These are phyloP conservation scores for Elsinoe ampelina DNA, from an alignment of 2,329 filamentous ascomycete genomes.

Conservation along the genomic window DNA sequence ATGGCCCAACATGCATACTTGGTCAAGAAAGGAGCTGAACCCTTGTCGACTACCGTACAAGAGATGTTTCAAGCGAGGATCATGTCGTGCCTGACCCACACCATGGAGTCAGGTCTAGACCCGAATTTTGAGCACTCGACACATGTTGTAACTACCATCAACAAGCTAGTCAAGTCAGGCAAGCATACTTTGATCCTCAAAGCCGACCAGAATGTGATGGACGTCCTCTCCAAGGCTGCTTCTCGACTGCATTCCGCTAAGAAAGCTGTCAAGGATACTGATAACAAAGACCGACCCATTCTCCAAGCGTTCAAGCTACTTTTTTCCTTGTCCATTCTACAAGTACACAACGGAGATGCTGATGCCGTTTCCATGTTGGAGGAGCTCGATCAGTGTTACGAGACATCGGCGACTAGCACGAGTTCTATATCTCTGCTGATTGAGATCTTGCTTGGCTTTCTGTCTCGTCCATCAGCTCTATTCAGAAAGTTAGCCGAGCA, in stretches of 20 bases:
- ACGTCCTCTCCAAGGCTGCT: not conserved
- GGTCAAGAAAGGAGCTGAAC: constrained; percentile 20
- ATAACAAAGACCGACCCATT: constrained; percentile 27
- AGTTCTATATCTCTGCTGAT: constrained; percentile 60
- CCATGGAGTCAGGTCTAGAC: constrained; percentile 13
- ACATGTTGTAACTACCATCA: not conserved
- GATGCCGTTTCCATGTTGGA: constrained; percentile 76
- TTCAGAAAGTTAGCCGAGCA: constrained; percentile 80
- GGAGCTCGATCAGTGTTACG: constrained; percentile 69
- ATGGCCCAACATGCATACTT: constrained; percentile 30
- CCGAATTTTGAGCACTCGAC: not conserved
- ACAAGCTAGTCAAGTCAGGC: not conserved
- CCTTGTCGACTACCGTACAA: constrained; percentile 38
- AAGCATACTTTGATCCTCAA: not conserved
- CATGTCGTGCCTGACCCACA: constrained; percentile 44
- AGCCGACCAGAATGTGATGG: not conserved
- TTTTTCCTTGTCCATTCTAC: constrained; percentile 74
- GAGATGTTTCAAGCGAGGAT: constrained; percentile 46
- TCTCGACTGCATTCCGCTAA: not conserved
- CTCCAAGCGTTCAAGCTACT: constrained; percentile 66
- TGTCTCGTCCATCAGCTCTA: constrained; percentile 73
- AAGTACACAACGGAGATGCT: constrained; percentile 80
- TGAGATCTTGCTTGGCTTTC: constrained; percentile 82
- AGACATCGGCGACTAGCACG: constrained; percentile 44
- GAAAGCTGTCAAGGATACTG: constrained; percentile 24